Evolutionary conservation across 83 land plant genomes (phyloP).

Genomic region (Larix sibirica): DNA sequence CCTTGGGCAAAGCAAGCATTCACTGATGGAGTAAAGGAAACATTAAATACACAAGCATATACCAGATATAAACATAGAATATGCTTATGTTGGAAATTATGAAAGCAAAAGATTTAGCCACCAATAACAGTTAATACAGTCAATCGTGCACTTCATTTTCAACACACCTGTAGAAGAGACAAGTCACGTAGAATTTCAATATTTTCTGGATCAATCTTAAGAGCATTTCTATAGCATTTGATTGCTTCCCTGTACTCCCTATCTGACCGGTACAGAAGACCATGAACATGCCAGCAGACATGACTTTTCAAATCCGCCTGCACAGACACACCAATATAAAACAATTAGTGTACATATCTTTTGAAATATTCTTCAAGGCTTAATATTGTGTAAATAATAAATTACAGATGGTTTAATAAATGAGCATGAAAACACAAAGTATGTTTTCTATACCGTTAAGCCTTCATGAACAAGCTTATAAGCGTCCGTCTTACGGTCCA

Average conservation of each 20-base stretch:
- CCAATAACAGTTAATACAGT: not conserved
- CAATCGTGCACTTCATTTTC: not conserved
- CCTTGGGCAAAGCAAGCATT: not conserved
- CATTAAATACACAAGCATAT: not conserved
- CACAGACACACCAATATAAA: constrained; percentile 10
- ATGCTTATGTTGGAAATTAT: not conserved
- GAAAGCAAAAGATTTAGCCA: not conserved
- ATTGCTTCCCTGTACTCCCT: constrained; percentile 97
- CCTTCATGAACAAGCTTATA: constrained; percentile 94
- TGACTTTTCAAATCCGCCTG: constrained; percentile 99
- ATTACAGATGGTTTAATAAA: not conserved
- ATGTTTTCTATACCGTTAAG: constrained; percentile 60
- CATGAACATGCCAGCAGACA: constrained; percentile 99
- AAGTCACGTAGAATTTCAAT: constrained; percentile 91
- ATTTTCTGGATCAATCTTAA: constrained; percentile 94
- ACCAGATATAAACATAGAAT: not conserved
- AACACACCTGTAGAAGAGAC: constrained; percentile 87
- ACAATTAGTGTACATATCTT: not conserved
- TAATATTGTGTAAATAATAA: not conserved
- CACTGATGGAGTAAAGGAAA: not conserved
- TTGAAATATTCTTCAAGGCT: not conserved
- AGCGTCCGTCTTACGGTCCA: constrained; percentile 95
- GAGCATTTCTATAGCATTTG: constrained; percentile 91
- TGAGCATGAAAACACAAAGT: not conserved
- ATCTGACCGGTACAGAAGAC: constrained; percentile 93